phyloP scores from a whole-genome alignment of 495 filamentous ascomycete species.

The Penicillium alfredii region DNA sequence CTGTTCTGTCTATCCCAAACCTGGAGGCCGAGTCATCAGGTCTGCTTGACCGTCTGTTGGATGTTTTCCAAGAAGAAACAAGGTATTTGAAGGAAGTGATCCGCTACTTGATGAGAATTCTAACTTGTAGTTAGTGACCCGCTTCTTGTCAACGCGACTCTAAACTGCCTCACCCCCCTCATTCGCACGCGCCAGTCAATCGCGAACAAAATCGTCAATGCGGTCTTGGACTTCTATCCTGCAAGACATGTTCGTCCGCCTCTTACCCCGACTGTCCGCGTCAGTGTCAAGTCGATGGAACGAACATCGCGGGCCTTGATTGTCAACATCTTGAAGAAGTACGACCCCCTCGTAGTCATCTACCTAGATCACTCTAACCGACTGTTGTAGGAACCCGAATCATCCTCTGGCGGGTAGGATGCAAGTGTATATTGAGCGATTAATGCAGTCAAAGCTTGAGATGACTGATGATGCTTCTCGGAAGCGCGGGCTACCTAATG shows the following conservation, averaged over 20 bases:
- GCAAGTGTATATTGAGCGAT: constrained; percentile 72
- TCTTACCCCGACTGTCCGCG: constrained; percentile 68
- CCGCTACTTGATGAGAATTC: constrained; percentile 5
- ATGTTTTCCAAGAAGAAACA: constrained; percentile 75
- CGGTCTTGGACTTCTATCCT: constrained; percentile 88
- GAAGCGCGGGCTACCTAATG: constrained; percentile 65
- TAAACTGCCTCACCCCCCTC: constrained; percentile 78
- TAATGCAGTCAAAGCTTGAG: constrained; percentile 67
- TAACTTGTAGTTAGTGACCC: constrained; percentile 59
- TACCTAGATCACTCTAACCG: too few species aligned
- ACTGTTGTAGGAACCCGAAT: constrained; percentile 68
- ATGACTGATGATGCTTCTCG: constrained; percentile 64
- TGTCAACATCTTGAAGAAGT: constrained; percentile 73
- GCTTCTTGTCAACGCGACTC: constrained; percentile 81
- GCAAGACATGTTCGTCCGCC: constrained; percentile 68
- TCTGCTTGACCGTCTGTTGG: constrained; percentile 82
- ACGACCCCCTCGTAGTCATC: too few species aligned
- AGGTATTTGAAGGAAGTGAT: constrained; percentile 47
- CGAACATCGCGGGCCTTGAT: constrained; percentile 80
- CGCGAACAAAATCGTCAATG: constrained; percentile 74
- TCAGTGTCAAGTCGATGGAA: constrained; percentile 88
- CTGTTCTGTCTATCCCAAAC: constrained; percentile 65
- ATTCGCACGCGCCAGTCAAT: constrained; percentile 74
- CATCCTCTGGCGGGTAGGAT: constrained; percentile 64
- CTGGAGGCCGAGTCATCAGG: constrained; percentile 90